These are phyloP conservation scores for Thinopyrum elongatum DNA, from an alignment of 176 grass and related monocot species.

Conservation along the genomic window DNA sequence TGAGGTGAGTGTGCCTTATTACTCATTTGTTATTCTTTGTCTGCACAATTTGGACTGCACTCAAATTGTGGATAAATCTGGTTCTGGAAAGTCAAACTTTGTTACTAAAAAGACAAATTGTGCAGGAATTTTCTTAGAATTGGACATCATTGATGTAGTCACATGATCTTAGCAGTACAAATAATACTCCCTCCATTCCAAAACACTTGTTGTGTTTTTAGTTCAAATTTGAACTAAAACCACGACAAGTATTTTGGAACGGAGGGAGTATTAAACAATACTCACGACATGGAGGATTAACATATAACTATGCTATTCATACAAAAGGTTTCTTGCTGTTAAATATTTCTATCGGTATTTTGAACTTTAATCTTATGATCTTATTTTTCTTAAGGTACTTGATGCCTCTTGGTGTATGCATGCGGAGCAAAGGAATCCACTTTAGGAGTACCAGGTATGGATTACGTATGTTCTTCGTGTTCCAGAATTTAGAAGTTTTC, in stretches of 20 bases:
- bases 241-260: too few relatives aligned
- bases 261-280: too few relatives aligned
- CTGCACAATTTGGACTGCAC: not conserved
- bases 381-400: conserved; percentile 54
- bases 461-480: not conserved
- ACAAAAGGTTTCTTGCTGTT: not conserved
- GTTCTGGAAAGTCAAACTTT: not conserved
- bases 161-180: not conserved
- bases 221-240: too few relatives aligned
- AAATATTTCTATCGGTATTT: not conserved
- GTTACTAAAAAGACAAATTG: not conserved
- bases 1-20: too few relatives aligned
- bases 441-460: conserved; percentile 89
- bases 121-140: not conserved
- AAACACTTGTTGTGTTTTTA: too few relatives aligned
- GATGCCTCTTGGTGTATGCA: conserved; percentile 99
- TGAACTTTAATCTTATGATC: not conserved
- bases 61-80: not conserved
- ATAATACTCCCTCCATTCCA: too few relatives aligned
- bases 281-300: not conserved
- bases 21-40: not conserved
- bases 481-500: not conserved
- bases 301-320: not conserved
- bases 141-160: not conserved
- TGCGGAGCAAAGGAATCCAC: conserved; percentile 74